Evolutionary conservation across 2,329 filamentous ascomycete species (phyloP).

Genomic region (Aspergillus sp.): DNA sequence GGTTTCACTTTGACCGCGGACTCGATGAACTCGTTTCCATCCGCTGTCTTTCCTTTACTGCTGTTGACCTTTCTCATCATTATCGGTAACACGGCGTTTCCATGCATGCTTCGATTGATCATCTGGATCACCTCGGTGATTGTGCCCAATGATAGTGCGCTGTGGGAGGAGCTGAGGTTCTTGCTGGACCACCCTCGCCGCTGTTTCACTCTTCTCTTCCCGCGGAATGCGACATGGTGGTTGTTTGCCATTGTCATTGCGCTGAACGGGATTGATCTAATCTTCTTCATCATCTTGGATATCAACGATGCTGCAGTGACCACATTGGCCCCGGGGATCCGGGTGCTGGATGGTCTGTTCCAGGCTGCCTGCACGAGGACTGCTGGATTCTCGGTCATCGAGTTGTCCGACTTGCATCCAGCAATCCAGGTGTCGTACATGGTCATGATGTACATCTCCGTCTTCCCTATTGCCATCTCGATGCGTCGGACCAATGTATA

Average conservation of each 20-base stretch:
- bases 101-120: constrained; percentile 83
- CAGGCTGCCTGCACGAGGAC: constrained; percentile 85
- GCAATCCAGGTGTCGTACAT: constrained; percentile 90
- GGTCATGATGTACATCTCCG: constrained; percentile 99
- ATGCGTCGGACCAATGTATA: constrained; percentile 93
- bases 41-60: constrained; percentile 65
- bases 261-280: constrained; percentile 74
- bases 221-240: constrained; percentile 88
- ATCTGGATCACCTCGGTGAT: constrained; percentile 74
- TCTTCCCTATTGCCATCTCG: constrained; percentile 92
- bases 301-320: constrained; percentile 64
- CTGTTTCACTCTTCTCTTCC: constrained; percentile 92
- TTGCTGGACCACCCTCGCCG: constrained; percentile 88
- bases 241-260: constrained; percentile 76
- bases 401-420: constrained; percentile 69
- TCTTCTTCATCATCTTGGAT: constrained; percentile 90
- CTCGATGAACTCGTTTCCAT: constrained; percentile 85
- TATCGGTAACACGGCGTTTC: constrained; percentile 91
- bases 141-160: constrained; percentile 55
- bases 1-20: constrained; percentile 87
- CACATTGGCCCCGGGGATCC: constrained; percentile 59
- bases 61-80: constrained; percentile 79
- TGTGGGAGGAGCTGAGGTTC: constrained; percentile 87
- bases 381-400: constrained; percentile 78
- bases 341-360: constrained; percentile 79